Evolutionary conservation across 768 basidiomycete species (phyloP), one percentile per base, ranked within the genome.

Genomic region (Pleurotus platypus): DNA sequence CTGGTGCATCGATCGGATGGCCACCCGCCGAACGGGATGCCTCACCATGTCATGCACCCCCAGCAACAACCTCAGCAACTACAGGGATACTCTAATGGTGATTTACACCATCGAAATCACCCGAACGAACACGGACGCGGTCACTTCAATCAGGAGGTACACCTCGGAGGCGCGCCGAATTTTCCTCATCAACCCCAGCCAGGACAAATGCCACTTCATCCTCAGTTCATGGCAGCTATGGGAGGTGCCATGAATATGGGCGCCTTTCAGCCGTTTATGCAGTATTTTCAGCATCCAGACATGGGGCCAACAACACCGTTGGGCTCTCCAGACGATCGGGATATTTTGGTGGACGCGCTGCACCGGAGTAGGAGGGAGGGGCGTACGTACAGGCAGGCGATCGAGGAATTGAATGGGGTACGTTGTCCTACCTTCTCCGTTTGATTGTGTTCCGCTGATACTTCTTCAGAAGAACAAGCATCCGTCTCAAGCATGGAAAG

Each of bases 401-500:
- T 62, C 1, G 61, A 62, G 22, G 27, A 42, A 5, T 50, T 62
- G 38, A 58, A 62, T 35, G 61, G 56, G 37, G 61, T 62, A 30
- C 50, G 60, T 51, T 20, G 20, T 12, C 46, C 5, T 46, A n/a
- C 30, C 22, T 18, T 43, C 54, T 57, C 35, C 30, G 30, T 9
- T 35, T 35, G 9, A 35, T 11, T 35, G 11, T 35, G 30, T 35
- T 35, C 30, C 30, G 30, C 30, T 35, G 30, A 35, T 35, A 35
- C 53, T 58, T 59, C 57, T 57, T 12, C 57, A 83, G 81, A 76
- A 66, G 67, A 77, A 77, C 57, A 75, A 74, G 4, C 79, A 82
- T 64, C 75, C 78, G 15, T 79, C 86, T 38, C 84, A 77, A 66
- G 69, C 87, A 20, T 91, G 89, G 89, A 90, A 90, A 64, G 89